Conservation (phyloP, 768 basidiomycete species). For the Mycena floridula region DNA sequence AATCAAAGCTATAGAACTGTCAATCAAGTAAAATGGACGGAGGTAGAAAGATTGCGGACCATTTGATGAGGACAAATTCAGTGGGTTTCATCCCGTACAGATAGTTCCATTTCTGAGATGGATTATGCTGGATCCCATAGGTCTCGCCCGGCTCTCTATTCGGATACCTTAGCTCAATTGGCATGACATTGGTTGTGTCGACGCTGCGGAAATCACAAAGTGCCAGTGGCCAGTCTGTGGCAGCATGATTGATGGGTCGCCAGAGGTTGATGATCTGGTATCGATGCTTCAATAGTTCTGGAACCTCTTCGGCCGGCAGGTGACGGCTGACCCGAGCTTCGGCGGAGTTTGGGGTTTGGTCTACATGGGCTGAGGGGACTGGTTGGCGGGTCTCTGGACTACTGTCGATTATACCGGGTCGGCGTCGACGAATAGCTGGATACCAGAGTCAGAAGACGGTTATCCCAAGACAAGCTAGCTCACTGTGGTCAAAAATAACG, state of each 20-base stretch:
- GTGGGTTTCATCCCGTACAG: conserved; percentile 24
- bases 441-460: no score
- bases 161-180: conserved; percentile 26
- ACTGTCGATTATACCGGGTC: conserved; percentile 16
- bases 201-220: conserved; percentile 36
- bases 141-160: conserved; percentile 23
- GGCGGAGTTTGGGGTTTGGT: conserved; percentile 30
- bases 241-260: conserved; percentile 34
- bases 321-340: conserved; percentile 31
- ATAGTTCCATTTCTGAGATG: conserved; percentile 32
- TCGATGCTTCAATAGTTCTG: conserved; percentile 28
- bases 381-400: conserved; percentile 19
- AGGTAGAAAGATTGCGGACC: no score
- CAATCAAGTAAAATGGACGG: no score
- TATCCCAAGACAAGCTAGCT: no score
- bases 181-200: conserved; percentile 27
- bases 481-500: neutral
- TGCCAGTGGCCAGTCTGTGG: conserved; percentile 32
- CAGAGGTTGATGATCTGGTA: no score
- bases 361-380: conserved; percentile 28
- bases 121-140: conserved; percentile 26
- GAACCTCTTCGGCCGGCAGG: conserved; percentile 27
- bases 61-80: conserved; percentile 33
- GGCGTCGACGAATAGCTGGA: conserved; percentile 23
- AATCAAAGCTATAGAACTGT: no score